Base-by-base conservation (phyloP, 202 grass and related monocot genomes). In the Elaeis oleifera region DNA sequence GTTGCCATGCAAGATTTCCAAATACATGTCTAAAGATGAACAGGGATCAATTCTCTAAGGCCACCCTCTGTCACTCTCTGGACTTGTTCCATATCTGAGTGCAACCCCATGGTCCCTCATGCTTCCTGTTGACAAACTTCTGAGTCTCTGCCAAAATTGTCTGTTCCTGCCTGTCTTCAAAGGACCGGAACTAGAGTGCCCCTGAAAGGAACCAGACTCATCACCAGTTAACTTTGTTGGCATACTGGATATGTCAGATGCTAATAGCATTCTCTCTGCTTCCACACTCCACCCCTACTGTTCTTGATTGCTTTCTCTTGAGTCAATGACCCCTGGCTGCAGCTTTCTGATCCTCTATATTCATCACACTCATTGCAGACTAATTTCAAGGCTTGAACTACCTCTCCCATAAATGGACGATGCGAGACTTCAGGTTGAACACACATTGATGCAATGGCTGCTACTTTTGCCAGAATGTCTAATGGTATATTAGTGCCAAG, bases 381-480 rank as follows among this genome's bases (percentile, higher is more conserved):
- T 59, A 99, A 74, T 44, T 89, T 99, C 67, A 99, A 75, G 61
- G 94, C 94, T 76, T 99, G 94, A 56, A 87, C 94, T 51, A 99
- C 87, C 76, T 99, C 94, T 17, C 94, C 79, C 94, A 99, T 99
- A 64, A 80, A 84, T n/a, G 94, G 94, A 23, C 94, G 82, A 65
- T 99, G 88, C 0, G 88, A 73, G 51, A 99, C 94, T 65, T 99
- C 94, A 60, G 94, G 82, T 51, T 99, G 94, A 39, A 99, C 85
- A 13, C 94, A 99, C 94, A 99, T 99, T 24, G 85, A 92, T 49
- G 94, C 94, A 4, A 99, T 94, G 5, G 94, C 88, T 13, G 85
- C 88, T 23, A 83, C 94, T 74, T 99, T 99, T 51, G 88, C 88
- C 50, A 82, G 77, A 56, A 61, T 87, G 75, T 99, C 94, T 24